Conservation (phyloP, 371 early-diverging fungal genomes). For the Lichtheimia corymbifera region DNA sequence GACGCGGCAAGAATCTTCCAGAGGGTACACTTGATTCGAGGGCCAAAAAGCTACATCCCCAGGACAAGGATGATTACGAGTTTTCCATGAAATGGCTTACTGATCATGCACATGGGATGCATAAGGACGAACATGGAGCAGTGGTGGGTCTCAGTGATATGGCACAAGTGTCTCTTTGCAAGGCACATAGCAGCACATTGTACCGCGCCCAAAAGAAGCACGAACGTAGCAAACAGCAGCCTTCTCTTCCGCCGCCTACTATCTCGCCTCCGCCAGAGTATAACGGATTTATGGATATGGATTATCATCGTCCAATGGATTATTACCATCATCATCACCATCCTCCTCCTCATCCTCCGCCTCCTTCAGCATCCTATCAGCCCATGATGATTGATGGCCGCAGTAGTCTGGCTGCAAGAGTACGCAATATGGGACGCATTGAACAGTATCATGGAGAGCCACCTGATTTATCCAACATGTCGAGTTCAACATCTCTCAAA, state of each 20-base stretch:
- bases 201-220: constrained; percentile 54
- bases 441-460: constrained; percentile 16
- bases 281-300: constrained; percentile 8
- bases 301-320: constrained; percentile 11
- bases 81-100: constrained; percentile 48
- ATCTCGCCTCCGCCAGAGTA: constrained; percentile 8
- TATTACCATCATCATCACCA: constrained; percentile 19
- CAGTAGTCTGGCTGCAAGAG: constrained; percentile 40
- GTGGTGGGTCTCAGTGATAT: constrained; percentile 36
- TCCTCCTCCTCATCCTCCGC: constrained; percentile 7
- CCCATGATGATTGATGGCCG: constrained; percentile 9
- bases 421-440: constrained; percentile 29
- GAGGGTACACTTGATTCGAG: constrained; percentile 47
- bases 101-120: constrained; percentile 42
- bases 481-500: constrained; percentile 36
- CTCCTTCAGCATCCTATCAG: constrained; percentile 8
- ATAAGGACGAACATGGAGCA: constrained; percentile 32
- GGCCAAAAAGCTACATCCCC: constrained; percentile 43
- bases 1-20: constrained; percentile 53
- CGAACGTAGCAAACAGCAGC: constrained; percentile 32
- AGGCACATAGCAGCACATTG: constrained; percentile 52
- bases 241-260: constrained; percentile 42
- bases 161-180: constrained; percentile 51
- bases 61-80: constrained; percentile 48
- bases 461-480: constrained; percentile 34